A percentile compares a stretch with the other conserved stretches of the same genome.
These are phyloP conservation scores for Wallacemonas sp. DNA, from an alignment of 208 protist genomes.

Conservation along the genomic window DNA sequence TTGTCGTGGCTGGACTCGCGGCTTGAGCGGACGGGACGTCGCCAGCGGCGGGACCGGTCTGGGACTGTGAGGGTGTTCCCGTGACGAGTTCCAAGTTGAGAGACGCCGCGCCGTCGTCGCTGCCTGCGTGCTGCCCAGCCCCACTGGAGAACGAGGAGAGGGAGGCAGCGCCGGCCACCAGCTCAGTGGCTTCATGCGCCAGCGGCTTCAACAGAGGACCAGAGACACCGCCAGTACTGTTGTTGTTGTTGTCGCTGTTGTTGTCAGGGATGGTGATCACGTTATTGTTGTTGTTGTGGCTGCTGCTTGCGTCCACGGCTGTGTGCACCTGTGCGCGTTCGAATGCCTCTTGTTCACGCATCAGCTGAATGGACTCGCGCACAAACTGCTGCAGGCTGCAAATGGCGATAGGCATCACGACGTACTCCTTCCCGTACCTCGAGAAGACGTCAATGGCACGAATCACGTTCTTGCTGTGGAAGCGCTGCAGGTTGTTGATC, in stretches of 20 bases:
- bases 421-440: slow-evolving; percentile 75
- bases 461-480: slow-evolving; percentile 75
- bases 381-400: slow-evolving; percentile 80
- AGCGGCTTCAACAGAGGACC: neutral
- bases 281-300: no score
- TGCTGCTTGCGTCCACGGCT: no score
- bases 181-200: neutral
- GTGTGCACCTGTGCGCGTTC: slow-evolving; percentile 7
- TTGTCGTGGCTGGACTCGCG: neutral
- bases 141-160: no score
- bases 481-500: slow-evolving; percentile 77
- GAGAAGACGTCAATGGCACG: slow-evolving; percentile 77
- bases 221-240: no score
- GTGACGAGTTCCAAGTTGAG: no score
- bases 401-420: slow-evolving; percentile 80
- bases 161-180: no score
- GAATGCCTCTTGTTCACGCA: slow-evolving; percentile 19
- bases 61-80: no score
- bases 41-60: neutral
- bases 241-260: no score
- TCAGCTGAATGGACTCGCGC: slow-evolving; percentile 29
- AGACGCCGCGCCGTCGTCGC: no score
- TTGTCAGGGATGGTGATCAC: no score
- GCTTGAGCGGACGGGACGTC: neutral
- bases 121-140: no score